These are phyloP conservation scores for Cyberlindnera nakhonratchasimensis DNA, from an alignment of 805 yeast species.

Conservation along the genomic window DNA sequence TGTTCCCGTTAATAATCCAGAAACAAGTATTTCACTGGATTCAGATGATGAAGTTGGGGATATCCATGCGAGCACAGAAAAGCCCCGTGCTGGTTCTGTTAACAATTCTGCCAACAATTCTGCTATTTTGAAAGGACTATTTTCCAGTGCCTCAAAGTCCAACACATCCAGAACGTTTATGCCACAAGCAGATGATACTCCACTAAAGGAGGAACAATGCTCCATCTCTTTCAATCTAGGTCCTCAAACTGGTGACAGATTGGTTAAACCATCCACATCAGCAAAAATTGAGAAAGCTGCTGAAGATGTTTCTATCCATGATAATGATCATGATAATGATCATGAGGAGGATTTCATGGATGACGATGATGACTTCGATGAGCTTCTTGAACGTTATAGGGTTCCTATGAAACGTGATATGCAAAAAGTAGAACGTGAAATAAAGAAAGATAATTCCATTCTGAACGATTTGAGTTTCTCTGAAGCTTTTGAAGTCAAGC, in stretches of 20 bases:
- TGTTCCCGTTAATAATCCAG: constrained; percentile 3
- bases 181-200: neutral
- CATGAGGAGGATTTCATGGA: constrained; percentile 4
- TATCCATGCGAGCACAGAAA: neutral
- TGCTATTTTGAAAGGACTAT: constrained; percentile 6
- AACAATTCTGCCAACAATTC: constrained; percentile 8
- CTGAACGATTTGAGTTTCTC: constrained; percentile 8
- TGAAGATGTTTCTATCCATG: neutral
- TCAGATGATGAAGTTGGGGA: constrained; percentile 16
- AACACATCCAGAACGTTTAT: neutral
- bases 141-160: constrained; percentile 3
- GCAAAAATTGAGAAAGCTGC: neutral
- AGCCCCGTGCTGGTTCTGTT: neutral
- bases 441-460: neutral
- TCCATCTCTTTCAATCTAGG: no score
- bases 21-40: constrained; percentile 15
- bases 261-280: neutral
- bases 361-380: constrained; percentile 7
- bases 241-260: no score
- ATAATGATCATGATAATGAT: constrained; percentile 1
- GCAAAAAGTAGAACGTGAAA: no score
- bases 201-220: neutral
- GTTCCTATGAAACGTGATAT: no score
- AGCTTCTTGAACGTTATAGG: no score
- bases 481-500: constrained; percentile 11